Evolutionary conservation across 2,329 filamentous ascomycete species (phyloP).

Genomic region (Fusarium sp.): DNA sequence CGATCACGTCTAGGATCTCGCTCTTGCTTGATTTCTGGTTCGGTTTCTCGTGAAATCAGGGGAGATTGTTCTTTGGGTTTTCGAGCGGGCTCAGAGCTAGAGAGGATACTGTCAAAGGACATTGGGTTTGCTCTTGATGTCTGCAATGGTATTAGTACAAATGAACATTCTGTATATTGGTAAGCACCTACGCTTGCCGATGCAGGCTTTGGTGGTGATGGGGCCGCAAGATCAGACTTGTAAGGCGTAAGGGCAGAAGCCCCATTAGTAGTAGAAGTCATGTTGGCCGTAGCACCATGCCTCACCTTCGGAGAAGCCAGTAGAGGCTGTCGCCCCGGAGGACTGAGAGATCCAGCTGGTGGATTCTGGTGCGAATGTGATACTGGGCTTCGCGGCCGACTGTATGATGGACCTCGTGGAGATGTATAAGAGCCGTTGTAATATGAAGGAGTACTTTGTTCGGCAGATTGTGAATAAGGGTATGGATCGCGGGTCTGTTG

Average conservation of each 20-base stretch:
- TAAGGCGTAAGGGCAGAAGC: conserved; percentile 51
- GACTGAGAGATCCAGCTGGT: conserved; percentile 57
- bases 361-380: conserved; percentile 63
- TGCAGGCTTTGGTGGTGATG: conserved; percentile 55
- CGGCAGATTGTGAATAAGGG: conserved; percentile 58
- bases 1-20: conserved; percentile 28
- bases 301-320: conserved; percentile 63
- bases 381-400: conserved; percentile 62
- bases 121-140: conserved; percentile 85
- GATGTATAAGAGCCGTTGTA: conserved; percentile 64
- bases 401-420: conserved; percentile 58
- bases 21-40: conserved; percentile 33
- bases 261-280: conserved; percentile 57
- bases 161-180: conserved; percentile 6
- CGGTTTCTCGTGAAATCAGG: conserved; percentile 45
- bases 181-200: conserved; percentile 52
- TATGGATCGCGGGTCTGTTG: conserved; percentile 64
- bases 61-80: conserved; percentile 63
- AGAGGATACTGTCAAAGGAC: conserved; percentile 96
- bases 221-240: conserved; percentile 56
- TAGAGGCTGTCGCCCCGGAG: conserved; percentile 54
- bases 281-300: conserved; percentile 55
- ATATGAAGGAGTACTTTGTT: conserved; percentile 58
- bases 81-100: conserved; percentile 76
- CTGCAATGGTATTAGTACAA: conserved; percentile 53